A percentile compares a stretch with the other conserved stretches of the same genome.
phyloP scores from a whole-genome alignment of 2,329 filamentous ascomycete species.

The Phaeosphaeria sp. region DNA sequence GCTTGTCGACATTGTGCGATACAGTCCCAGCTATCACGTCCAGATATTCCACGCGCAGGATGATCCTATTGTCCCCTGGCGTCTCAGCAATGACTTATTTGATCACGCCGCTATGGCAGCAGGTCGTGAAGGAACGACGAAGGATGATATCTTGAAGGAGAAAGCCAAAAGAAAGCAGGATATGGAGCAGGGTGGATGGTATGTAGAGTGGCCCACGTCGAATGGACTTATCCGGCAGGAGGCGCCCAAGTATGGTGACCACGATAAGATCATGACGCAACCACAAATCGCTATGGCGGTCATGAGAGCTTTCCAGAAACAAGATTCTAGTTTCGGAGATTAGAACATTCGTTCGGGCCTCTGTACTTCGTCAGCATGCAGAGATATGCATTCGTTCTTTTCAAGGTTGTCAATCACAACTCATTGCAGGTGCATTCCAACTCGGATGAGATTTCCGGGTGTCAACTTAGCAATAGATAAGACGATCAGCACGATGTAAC shows the following conservation, averaged over 20 bases:
- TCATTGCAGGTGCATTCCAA: too few relatives aligned
- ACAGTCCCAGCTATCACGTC: background rate
- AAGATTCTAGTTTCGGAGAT: background rate
- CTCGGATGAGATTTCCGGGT: too few relatives aligned
- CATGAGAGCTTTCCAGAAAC: background rate
- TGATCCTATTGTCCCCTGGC: slow-evolving; percentile 3
- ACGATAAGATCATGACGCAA: slow-evolving; percentile 3
- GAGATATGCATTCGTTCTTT: too few relatives aligned
- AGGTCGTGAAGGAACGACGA: background rate
- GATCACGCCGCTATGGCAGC: background rate
- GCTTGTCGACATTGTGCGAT: background rate
- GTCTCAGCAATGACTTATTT: background rate
- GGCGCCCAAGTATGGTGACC: background rate
- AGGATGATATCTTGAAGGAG: background rate
- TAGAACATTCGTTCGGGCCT: background rate
- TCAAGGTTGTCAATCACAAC: too few relatives aligned
- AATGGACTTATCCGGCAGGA: slow-evolving; percentile 1
- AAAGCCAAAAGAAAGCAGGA: background rate
- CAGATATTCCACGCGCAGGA: slow-evolving; percentile 4
- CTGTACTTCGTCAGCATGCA: background rate
- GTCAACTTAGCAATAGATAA: too few relatives aligned
- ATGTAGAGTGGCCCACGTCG: slow-evolving; percentile 1
- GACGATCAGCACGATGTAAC: too few relatives aligned
- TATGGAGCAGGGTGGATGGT: slow-evolving; percentile 1
- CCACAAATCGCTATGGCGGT: slow-evolving; percentile 2